Base-by-base conservation (phyloP, 176 grass and related monocot species). In the Saccharum officinarum region DNA sequence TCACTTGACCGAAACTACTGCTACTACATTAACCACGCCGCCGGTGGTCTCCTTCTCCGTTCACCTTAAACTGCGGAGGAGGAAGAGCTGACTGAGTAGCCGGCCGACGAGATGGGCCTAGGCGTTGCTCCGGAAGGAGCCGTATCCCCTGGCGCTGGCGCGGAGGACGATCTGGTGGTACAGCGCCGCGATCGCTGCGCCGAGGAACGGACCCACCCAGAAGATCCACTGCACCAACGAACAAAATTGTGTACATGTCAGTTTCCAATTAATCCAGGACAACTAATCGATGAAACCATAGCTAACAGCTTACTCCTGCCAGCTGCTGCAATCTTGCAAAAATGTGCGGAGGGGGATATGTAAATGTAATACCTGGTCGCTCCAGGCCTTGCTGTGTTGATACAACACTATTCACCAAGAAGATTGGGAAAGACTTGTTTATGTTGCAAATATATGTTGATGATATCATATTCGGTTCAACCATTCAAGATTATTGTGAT, bases 151-250 rank as follows among this genome's bases (percentile, higher is more conserved):
- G 28, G 94, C 88, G 1, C 94, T 69, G 13, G 94, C 94, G 20
- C 94, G 80, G 73, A 93, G 88, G 12, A 93, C 81, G 36, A 75
- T 91, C 91, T 95, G 88, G 86, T 95, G 91, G 81, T 95, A 95
- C 47, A 91, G 59, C 31, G 91, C 91, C 2, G 94, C 88, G 22
- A 93, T 91, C 36, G 86, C 86, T 1, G 94, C 88, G 7, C 88
- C 88, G 18, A 95, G n/a, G 40, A 95, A 85, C 5, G 88, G 88
- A 11, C 94, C 94, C 15, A 91, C 91, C 94, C 91, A 95, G 83
- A 95, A 95, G 77, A 95, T 91, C 91, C 94, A 93, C 94, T 95
- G 76, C 82, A 26, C 3, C 41, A 73, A 45, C 10, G 25, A 66
- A 33, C 62, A 61, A 69, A 59, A 2, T 11, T 50, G 26, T 30